Conservation (phyloP, 352 stramenopile genomes). For the Phytophthora niederhauseri region DNA sequence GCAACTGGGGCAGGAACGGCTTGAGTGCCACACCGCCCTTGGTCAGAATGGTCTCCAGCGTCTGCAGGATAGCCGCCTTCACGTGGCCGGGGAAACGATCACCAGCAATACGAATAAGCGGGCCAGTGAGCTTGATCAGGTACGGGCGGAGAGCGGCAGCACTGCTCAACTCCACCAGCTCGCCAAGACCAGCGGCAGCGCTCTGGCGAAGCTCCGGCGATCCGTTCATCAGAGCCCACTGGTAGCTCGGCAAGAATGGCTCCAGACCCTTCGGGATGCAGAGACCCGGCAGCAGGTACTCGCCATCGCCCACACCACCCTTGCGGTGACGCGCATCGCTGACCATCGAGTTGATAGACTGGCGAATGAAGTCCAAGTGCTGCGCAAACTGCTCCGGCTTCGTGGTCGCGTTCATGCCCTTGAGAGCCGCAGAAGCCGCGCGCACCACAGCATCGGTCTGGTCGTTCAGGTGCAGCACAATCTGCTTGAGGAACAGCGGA, state of each 20-base stretch:
- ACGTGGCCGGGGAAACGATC: slow-evolving; percentile 98
- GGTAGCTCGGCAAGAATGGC: slow-evolving; percentile 97
- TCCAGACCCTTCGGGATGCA: slow-evolving; percentile 93
- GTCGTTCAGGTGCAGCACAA: slow-evolving; percentile 97
- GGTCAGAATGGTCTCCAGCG: slow-evolving; percentile 95
- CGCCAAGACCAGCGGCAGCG: slow-evolving; percentile 95
- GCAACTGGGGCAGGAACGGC: slow-evolving; percentile 99
- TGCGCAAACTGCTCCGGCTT: slow-evolving; percentile 93
- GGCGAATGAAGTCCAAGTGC: slow-evolving; percentile 98
- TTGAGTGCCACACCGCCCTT: slow-evolving; percentile 97
- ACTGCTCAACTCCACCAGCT: slow-evolving; percentile 96
- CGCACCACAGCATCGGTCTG: slow-evolving; percentile 89
- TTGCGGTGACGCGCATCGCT: slow-evolving; percentile 96
- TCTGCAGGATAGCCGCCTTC: slow-evolving; percentile 98
- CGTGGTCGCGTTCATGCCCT: slow-evolving; percentile 91
- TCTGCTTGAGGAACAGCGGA: slow-evolving; percentile 96
- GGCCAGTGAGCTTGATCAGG: slow-evolving; percentile 97
- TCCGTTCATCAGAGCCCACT: slow-evolving; percentile 98
- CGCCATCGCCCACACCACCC: slow-evolving; percentile 80
- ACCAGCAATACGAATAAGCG: slow-evolving; percentile 99
- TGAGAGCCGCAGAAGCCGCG: slow-evolving; percentile 89
- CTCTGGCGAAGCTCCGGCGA: slow-evolving; percentile 87
- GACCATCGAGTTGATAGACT: slow-evolving; percentile 97
- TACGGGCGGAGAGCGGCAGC: slow-evolving; percentile 92
- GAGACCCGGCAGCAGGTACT: slow-evolving; percentile 82